A percentile compares a stretch with the other conserved stretches of the same genome.
Evolutionary conservation across 140 eudicot genomes (phyloP).

Genomic region (Stevia rebaudiana): DNA sequence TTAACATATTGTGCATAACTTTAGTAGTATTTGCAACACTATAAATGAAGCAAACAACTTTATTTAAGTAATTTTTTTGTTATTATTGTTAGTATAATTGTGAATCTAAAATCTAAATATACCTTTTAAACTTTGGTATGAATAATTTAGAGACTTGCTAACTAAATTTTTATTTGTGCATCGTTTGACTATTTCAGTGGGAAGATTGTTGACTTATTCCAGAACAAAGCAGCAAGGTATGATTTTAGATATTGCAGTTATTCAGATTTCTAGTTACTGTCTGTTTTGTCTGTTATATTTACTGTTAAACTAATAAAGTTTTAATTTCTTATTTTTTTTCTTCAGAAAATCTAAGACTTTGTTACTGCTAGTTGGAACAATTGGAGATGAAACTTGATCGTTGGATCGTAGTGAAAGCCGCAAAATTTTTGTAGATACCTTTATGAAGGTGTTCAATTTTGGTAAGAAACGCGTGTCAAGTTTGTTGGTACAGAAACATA

Average conservation of each 20-base stretch:
- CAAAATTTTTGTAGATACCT: constrained; percentile 30
- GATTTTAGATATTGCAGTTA: constrained; percentile 10
- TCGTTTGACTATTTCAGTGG: constrained; percentile 33
- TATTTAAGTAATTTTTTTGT: not conserved
- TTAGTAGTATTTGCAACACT: not conserved
- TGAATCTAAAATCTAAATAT: no score
- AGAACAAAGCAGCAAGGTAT: constrained; percentile 13
- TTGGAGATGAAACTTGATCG: constrained; percentile 18
- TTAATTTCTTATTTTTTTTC: no score
- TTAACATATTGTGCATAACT: not conserved
- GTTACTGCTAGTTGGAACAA: constrained; percentile 15
- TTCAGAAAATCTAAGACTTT: constrained; percentile 10
- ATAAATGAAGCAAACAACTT: not conserved
- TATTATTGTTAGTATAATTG: no score
- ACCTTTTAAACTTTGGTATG: not conserved
- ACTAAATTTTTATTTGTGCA: not conserved
- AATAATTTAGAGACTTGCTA: not conserved
- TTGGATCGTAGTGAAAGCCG: constrained; percentile 11
- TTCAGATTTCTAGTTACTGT: not conserved
- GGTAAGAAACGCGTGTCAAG: constrained; percentile 23
- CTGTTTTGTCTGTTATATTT: not conserved
- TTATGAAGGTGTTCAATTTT: constrained; percentile 20
- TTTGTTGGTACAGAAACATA: constrained; percentile 9
- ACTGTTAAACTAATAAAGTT: not conserved
- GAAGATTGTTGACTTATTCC: constrained; percentile 28